Conservation (phyloP, 2,329 filamentous ascomycete genomes). For the Ceratocystis papillata region DNA sequence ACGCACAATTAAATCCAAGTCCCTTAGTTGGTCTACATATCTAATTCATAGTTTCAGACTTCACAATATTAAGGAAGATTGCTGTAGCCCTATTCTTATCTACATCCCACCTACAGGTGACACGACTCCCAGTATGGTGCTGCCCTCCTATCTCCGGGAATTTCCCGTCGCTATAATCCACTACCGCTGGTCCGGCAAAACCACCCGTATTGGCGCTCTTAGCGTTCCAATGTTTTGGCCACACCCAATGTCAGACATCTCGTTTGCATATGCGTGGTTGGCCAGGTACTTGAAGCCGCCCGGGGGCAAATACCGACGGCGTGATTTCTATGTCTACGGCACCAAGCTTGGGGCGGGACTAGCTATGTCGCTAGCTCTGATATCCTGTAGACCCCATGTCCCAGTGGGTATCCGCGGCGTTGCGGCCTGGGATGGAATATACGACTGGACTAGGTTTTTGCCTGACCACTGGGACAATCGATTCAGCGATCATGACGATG, state of each 20-base stretch:
- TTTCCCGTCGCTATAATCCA: slow-evolving; percentile 46
- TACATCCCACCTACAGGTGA: slow-evolving; percentile 44
- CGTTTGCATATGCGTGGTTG: slow-evolving; percentile 46
- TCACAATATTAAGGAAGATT: slow-evolving; percentile 37
- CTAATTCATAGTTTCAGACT: slow-evolving; percentile 33
- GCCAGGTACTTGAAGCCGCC: slow-evolving; percentile 35
- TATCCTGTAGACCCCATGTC: slow-evolving; percentile 39
- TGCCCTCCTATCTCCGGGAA: slow-evolving; percentile 36
- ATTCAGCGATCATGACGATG: not conserved
- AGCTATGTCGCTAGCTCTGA: slow-evolving; percentile 47
- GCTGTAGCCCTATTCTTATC: slow-evolving; percentile 40
- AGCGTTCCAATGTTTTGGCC: slow-evolving; percentile 38
- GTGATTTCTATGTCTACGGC: slow-evolving; percentile 31
- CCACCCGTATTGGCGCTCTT: slow-evolving; percentile 18
- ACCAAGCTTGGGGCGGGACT: slow-evolving; percentile 46
- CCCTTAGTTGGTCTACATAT: not conserved
- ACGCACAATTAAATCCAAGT: not conserved
- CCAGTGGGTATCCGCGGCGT: slow-evolving; percentile 43
- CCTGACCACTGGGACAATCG: slow-evolving; percentile 41
- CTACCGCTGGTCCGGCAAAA: slow-evolving; percentile 44
- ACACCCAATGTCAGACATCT: slow-evolving; percentile 45
- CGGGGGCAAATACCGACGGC: slow-evolving; percentile 31
- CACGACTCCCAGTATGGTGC: slow-evolving; percentile 26
- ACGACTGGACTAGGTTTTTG: slow-evolving; percentile 53
- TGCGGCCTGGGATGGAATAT: slow-evolving; percentile 49